Base-by-base conservation (phyloP, 768 basidiomycete genomes). In the Boletus fagicola region DNA sequence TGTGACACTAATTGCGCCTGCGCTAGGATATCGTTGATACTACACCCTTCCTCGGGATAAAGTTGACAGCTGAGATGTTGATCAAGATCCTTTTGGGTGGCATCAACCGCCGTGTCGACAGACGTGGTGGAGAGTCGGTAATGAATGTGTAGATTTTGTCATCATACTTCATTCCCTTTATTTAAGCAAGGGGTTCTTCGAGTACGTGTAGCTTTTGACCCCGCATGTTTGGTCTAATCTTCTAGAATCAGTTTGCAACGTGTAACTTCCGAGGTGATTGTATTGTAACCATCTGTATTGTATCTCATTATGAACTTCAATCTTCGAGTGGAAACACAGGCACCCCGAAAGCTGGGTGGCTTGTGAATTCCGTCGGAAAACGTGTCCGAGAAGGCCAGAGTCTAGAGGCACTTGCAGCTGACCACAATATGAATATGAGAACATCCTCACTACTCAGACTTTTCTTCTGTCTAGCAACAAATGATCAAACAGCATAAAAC, bases 11-110 rank as follows among this genome's bases (percentile, higher is more conserved):
- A 53, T 43, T 39, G 12, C 4, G 4, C 35, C 51, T 56, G 5
- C n/a, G 1, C 16, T 33, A 85, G 77, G 88, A 90, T 63, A 89
- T 89, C 24, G 85, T 90, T 0, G 88, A 89, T 63, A 88, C 85
- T 3, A 85, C 84, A 0, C 80, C 80, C 5, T 87, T 78, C 61
- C 66, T 69, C 7, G 77, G 74, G 12, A 70, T 77, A 8, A 53
- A 73, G 30, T 60, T 87, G 57, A 77, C 67, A 39, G 76, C 77
- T 0, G 78, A 80, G 20, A 68, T 77, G 57, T 67, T 89, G 56
- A 77, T 82, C 53, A 89, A 89, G 70, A 80, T 84, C 36, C 73
- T 88, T 11, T 69, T 88, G 22, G 86, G 87, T 31, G 87, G 85
- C 1, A 83, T 89, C 53, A 85, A 86, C 65, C 77, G 85, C 4